Evolutionary conservation across 2,329 filamentous ascomycete genomes (phyloP), one percentile per base, ranked within the genome.

Genomic region (Catunica adiposa): DNA sequence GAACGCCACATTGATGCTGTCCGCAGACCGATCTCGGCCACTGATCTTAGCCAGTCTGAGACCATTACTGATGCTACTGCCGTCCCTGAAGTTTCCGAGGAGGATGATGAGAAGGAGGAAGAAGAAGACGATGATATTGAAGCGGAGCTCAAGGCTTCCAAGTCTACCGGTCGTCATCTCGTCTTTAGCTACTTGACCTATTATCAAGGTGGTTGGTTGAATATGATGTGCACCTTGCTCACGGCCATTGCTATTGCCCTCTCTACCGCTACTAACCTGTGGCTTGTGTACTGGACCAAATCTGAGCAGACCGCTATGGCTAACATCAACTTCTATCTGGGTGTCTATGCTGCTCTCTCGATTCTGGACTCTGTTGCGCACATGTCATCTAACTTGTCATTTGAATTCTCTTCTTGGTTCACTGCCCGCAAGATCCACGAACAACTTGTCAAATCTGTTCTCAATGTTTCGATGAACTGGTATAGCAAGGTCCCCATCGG

Each of bases 391-490:
- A 71, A 72, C 51, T 62, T 74, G 51, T 65, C 71, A 29, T 79
- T 76, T 61, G 74, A 76, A 62, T 73, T 71, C 61, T 77, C 77
- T 20, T 72, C 73, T 5, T 80, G 77, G 77, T 66, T 68, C n/a
- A 77, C 77, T 1, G 77, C 76, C 0, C 69, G 70, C 31, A 69
- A 65, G 34, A 69, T 80, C 46, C 77, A 80, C 64, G 68, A 69
- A 14, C 70, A 71, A 53, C 73, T 80, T 53, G 73, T 79, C 47
- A 67, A 66, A 11, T 71, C 74, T 17, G 67, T 80, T 17, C 68
- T 80, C 66, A 67, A 68, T 23, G 77, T 77, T 2, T 73, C 77
- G 1, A 66, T 80, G 8, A 71, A 73, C 3, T 80, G 77, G 77
- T 79, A 76, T 61, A 76, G 77, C 62, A 64, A 73, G 50, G 70